These are phyloP conservation scores for Oehlia diaphana DNA, from an alignment of 192 early-diverging fungal genomes.

Conservation along the genomic window DNA sequence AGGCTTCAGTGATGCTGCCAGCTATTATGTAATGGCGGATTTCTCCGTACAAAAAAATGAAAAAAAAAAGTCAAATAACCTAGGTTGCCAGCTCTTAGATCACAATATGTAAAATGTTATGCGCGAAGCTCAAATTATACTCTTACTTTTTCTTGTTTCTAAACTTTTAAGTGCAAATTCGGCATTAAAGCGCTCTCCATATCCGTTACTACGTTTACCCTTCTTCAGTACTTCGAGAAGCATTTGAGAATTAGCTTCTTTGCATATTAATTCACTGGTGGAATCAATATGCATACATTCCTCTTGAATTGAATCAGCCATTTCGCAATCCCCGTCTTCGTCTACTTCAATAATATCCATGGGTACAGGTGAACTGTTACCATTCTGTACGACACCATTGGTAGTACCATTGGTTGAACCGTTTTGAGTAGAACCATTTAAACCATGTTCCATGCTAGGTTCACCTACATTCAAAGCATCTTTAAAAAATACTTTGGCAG, in stretches of 20 bases:
- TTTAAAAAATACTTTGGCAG: constrained; percentile 59
- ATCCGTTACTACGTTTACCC: neutral
- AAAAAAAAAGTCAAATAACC: neutral
- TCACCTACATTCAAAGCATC: constrained; percentile 41
- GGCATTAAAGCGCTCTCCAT: neutral
- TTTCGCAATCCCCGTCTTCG: constrained; percentile 20
- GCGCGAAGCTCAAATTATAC: constrained; percentile 23
- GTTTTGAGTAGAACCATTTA: constrained; percentile 29
- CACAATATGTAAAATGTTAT: neutral
- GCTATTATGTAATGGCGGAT: constrained; percentile 51
- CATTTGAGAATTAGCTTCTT: neutral
- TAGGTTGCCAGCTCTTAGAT: neutral
- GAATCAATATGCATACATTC: constrained; percentile 34
- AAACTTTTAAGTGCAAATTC: constrained; percentile 32
- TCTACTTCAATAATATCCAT: constrained; percentile 3
- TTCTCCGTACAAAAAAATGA: constrained; percentile 29
- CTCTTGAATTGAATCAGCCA: constrained; percentile 27
- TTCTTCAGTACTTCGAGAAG: constrained; percentile 14
- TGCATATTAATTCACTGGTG: neutral
- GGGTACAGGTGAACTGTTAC: neutral
- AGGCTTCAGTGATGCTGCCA: constrained; percentile 40
- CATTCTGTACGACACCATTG: constrained; percentile 21
- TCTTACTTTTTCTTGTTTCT: constrained; percentile 39
- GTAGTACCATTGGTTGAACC: neutral
- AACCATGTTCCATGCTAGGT: constrained; percentile 25